Evolutionary conservation across 371 early-diverging fungal species (phyloP).

Genomic region (Lichtheimia corymbifera): DNA sequence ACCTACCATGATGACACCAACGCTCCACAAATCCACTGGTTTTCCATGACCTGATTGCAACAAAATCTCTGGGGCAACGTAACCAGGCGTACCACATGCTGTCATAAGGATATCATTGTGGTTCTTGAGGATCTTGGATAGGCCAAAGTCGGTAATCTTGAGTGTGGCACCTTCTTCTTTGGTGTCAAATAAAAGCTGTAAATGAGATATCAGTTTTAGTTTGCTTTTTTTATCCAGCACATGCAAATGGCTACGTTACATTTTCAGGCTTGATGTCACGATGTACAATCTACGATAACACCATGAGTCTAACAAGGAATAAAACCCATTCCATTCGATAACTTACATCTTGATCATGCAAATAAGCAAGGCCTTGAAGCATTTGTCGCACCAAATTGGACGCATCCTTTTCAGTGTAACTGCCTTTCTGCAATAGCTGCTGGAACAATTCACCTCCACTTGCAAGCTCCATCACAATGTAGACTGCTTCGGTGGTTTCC

Average conservation of each 20-base stretch:
- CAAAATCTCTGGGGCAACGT: constrained; percentile 88
- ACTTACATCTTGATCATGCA: constrained; percentile 72
- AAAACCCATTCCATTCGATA: background rate
- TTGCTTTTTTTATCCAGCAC: too few species aligned
- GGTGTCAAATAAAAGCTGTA: constrained; percentile 60
- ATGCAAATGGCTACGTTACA: constrained; percentile 17
- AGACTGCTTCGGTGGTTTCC: constrained; percentile 79
- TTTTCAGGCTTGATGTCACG: constrained; percentile 90
- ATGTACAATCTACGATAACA: constrained; percentile 67
- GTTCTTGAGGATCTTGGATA: constrained; percentile 73
- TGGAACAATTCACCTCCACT: constrained; percentile 91
- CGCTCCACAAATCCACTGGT: constrained; percentile 86
- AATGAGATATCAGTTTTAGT: background rate
- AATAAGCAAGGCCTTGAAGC: constrained; percentile 75
- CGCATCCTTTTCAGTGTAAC: constrained; percentile 79
- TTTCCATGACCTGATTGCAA: constrained; percentile 66
- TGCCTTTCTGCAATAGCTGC: constrained; percentile 75
- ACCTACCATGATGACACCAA: constrained; percentile 83
- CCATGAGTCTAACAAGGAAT: background rate
- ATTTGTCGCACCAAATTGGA: constrained; percentile 70
- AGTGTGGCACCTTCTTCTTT: constrained; percentile 44
- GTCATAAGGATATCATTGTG: constrained; percentile 70
- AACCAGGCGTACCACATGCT: constrained; percentile 87
- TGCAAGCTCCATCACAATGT: constrained; percentile 83
- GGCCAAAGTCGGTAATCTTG: constrained; percentile 82